Base-by-base conservation (phyloP, 306 rosid genomes). In the Prunus davidiana region DNA sequence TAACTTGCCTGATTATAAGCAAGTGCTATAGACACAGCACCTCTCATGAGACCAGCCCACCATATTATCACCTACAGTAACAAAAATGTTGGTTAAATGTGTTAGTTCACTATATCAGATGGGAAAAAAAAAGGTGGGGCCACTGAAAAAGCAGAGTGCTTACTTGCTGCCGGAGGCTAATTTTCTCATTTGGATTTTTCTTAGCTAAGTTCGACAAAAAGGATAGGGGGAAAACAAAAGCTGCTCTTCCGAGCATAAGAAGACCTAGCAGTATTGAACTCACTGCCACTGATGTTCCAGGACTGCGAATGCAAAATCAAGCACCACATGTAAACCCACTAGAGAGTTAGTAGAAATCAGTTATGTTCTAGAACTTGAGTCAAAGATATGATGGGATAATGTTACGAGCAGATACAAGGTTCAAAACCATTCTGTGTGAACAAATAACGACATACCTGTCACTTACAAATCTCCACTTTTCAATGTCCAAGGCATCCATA, bases 41-140 rank as follows among this genome's bases (percentile, higher is more conserved):
- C 99, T 87, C 99, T 91, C 98, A 96, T 96, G 77, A 96, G 99
- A 79, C 99, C 99, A 84, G 99, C 99, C 99, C 98, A 92, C 99
- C 99, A 96, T 74, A 92, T 87, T 69, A 89, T 80, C 75, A 96
- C 86, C 99, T 96, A 77, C 68, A 57, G 20, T 28, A 72, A 51
- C 69, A 74, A 67, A 65, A 54, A 41, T 25, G 63, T 78, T 64
- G 30, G 63, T 79, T 71, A 74, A 49, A 76, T 68, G 45, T 13
- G 27, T 58, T 49, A 50, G 51, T 76, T 27, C 77, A 76, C 41
- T 43, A 75, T 70, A 81, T 60, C 49, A 18, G 22, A 27, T 41
- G 74, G 71, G 28, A 19, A 24, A 24, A 12, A 58, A 20, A 69
- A 1, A 7, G 7, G 14, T 66, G 8, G 22, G 28, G 71, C 41